Conservation (phyloP, 2,329 filamentous ascomycete genomes). For the Ophiostoma sp. region DNA sequence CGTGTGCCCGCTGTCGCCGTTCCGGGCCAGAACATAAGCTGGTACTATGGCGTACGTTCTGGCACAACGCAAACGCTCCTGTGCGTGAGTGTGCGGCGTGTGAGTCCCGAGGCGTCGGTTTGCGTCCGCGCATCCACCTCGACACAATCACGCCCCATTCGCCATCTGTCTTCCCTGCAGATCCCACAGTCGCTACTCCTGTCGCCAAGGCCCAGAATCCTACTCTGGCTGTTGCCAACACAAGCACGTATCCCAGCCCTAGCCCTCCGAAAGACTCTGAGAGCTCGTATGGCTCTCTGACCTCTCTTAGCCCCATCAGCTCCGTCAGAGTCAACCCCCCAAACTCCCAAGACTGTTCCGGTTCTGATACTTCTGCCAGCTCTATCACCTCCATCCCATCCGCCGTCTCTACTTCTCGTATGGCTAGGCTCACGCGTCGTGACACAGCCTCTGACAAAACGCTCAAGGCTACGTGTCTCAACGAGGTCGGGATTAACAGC, state of each 20-base stretch:
- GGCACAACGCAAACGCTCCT: too few relatives aligned
- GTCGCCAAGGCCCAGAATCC: background rate
- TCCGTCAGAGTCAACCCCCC: background rate
- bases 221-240: background rate
- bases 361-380: too few relatives aligned
- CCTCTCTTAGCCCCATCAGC: background rate
- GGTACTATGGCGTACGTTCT: too few relatives aligned
- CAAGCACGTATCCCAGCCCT: background rate
- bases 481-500: too few relatives aligned
- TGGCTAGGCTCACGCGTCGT: too few relatives aligned
- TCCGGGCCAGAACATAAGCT: too few relatives aligned
- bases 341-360: background rate
- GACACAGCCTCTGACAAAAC: too few relatives aligned
- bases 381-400: too few relatives aligned
- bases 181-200: background rate
- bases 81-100: background rate
- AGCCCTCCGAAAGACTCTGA: background rate
- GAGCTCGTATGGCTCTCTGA: too few relatives aligned
- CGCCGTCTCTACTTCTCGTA: too few relatives aligned
- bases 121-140: background rate
- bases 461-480: too few relatives aligned
- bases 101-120: background rate
- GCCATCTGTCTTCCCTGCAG: background rate
- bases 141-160: background rate
- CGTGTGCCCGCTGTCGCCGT: too few relatives aligned